Percentiles rank a stretch among this genome's conserved stretches.
Conservation (phyloP, 257 asterid species). For the Solanum verrucosum region DNA sequence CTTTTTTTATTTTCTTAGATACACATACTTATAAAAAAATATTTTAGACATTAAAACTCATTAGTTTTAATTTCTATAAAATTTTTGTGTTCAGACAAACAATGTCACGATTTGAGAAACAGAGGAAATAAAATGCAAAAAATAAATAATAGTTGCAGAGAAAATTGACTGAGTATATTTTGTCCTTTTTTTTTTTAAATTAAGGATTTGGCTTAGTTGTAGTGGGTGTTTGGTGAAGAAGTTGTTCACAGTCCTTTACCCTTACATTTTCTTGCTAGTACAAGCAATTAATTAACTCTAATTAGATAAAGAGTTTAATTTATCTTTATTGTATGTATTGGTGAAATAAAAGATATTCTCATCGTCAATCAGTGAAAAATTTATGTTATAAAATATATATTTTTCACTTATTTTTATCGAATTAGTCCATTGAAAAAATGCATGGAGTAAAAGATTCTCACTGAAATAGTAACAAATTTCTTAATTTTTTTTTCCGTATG, state of each 20-base stretch:
- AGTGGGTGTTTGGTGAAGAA: slow-evolving; percentile 21
- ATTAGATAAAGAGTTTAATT: background rate
- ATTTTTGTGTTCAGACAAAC: too few species aligned
- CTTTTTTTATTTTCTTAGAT: too few species aligned
- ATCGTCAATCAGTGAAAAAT: too few species aligned
- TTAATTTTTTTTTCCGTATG: too few species aligned
- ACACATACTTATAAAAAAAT: background rate
- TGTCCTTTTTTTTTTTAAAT: background rate
- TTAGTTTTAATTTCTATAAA: too few species aligned
- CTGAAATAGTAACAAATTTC: too few species aligned
- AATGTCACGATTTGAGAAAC: background rate
- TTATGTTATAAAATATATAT: too few species aligned
- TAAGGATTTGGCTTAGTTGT: slow-evolving; percentile 2
- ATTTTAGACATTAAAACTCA: background rate
- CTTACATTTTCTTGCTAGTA: slow-evolving; percentile 11
- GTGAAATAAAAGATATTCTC: background rate
- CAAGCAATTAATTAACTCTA: background rate
- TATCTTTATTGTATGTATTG: background rate
- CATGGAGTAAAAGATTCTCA: background rate
- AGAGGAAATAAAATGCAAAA: background rate
- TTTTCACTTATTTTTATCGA: too few species aligned
- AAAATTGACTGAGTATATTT: background rate
- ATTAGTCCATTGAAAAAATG: background rate
- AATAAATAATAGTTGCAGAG: background rate
- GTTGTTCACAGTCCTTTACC: background rate